Evolutionary conservation across 768 basidiomycete species (phyloP), one percentile per base, ranked within the genome.

Genomic region (Cystoderma amianthinum): DNA sequence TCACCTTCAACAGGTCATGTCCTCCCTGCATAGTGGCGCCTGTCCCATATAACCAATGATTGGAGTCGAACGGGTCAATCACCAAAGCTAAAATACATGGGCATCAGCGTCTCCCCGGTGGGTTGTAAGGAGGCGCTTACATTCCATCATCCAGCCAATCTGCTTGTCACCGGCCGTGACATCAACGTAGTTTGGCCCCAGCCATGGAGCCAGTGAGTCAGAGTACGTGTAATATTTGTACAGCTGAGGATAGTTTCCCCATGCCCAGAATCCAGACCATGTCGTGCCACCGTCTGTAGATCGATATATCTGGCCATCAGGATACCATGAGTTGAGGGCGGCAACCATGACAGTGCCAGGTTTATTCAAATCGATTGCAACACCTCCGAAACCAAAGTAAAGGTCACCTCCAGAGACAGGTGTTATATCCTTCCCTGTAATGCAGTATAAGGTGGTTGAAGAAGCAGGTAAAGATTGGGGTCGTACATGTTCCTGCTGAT

Each of bases 81-180:
- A 59, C 64, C 35, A 81, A 55, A 19, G 69, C 71, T 76, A 43
- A 15, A 22, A 37, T 36, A n/a, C 35, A 44, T 15, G 40, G n/a
- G 25, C 32, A 19, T 36, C 18, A 13, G 10, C 4, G 7, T 19
- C 5, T 32, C 19, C 4, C 7, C 37, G 17, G 22, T 5, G 19
- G 15, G 22, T 18, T 6, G 16, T 23, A 25, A 33, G 5, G 5
- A 11, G 10, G 9, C 12, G 44, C 58, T 36, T 44, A 63, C 77
- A 59, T 64, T 83, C 80, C 72, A 83, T 82, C 80, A 81, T 81
- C 80, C 80, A 82, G 7, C 81, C 80, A 36, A 80, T 71, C 45
- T 79, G 78, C 40, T 68, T 54, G 30, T 63, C 61, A 3, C 71
- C 71, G 12, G 63, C 52, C 16, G 59, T 66, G 1, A 60, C 64